These are phyloP conservation scores for Ogataea neopini DNA, from an alignment of 805 yeast species.

Conservation along the genomic window DNA sequence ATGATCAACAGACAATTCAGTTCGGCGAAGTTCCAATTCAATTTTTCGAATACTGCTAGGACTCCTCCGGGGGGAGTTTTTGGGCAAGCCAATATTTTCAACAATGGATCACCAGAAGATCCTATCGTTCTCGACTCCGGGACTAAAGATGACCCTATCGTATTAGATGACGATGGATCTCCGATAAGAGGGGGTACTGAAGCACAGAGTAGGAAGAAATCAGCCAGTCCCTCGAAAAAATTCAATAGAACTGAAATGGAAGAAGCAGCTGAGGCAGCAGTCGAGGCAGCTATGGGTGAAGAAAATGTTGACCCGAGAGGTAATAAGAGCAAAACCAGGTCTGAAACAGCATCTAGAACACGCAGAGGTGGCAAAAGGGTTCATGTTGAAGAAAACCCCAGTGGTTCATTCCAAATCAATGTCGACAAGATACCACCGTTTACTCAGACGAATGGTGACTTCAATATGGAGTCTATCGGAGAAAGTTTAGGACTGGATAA, in stretches of 20 bases:
- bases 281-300: not conserved
- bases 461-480: conserved; percentile 30
- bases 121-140: conserved; percentile 32
- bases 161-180: conserved; percentile 25
- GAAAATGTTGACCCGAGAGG: not conserved
- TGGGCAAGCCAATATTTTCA: not conserved
- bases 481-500: conserved; percentile 18
- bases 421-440: conserved; percentile 31
- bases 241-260: not conserved
- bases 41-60: not conserved
- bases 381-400: not conserved
- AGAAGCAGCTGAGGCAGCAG: conserved; percentile 4
- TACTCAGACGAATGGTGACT: conserved; percentile 33
- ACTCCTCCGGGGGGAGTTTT: not conserved
- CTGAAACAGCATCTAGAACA: not conserved
- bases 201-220: not conserved
- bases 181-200: no score
- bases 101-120: conserved; percentile 24
- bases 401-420: conserved; percentile 9
- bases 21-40: conserved; percentile 1
- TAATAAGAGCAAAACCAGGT: not conserved
- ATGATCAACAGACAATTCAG: conserved; percentile 12
- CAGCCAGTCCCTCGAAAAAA: not conserved
- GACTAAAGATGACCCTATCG: conserved; percentile 33
- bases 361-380: not conserved